Evolutionary conservation across 2,329 filamentous ascomycete species (phyloP).

Genomic region (Cladosporium phlei): DNA sequence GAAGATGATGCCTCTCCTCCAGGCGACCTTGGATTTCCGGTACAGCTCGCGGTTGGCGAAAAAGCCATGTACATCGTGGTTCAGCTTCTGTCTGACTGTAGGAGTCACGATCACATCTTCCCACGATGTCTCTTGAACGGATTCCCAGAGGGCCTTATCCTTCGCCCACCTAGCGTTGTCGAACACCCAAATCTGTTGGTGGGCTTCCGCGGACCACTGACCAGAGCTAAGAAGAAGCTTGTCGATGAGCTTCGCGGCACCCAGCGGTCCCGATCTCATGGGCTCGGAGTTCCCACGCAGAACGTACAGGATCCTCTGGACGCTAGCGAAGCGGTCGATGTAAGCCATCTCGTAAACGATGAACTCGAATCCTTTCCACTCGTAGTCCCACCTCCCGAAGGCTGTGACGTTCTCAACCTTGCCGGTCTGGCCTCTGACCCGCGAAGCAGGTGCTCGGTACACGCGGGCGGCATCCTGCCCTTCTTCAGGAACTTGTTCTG

Average conservation of each 20-base stretch:
- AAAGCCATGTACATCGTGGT: constrained; percentile 38
- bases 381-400: constrained; percentile 41
- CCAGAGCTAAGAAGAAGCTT: not conserved
- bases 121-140: constrained; percentile 40
- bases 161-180: constrained; percentile 38
- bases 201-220: constrained; percentile 32
- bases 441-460: constrained; percentile 33
- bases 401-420: constrained; percentile 33
- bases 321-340: not conserved
- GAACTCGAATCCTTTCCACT: constrained; percentile 36
- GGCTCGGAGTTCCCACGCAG: not conserved
- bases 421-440: constrained; percentile 34
- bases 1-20: constrained; percentile 45
- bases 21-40: constrained; percentile 40
- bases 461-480: constrained; percentile 29
- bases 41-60: constrained; percentile 37
- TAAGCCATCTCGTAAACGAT: constrained; percentile 34
- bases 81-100: constrained; percentile 39
- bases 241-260: not conserved
- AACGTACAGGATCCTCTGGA: not conserved
- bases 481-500: constrained; percentile 31
- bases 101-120: constrained; percentile 44
- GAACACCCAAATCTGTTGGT: constrained; percentile 42
- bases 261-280: not conserved
- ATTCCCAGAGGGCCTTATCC: constrained; percentile 35